phyloP scores from a whole-genome alignment of 345 rosid genomes.

The Euclidium syriacum region DNA sequence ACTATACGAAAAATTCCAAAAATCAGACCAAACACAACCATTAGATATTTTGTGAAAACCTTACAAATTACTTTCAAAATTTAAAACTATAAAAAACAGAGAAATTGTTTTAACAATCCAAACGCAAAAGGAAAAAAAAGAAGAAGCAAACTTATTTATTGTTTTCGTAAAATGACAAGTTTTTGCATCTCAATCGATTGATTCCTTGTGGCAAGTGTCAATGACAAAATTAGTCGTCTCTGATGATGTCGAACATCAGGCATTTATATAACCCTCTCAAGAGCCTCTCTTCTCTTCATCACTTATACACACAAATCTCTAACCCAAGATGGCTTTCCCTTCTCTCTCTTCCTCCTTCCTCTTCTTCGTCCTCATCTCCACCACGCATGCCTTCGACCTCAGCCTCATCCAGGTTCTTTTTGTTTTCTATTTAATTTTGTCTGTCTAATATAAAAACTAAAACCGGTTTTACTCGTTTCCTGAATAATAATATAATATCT shows the following conservation, averaged over 20 bases:
- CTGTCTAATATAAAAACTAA: neutral
- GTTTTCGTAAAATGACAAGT: neutral
- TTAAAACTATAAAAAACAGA: no score
- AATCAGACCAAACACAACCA: no score
- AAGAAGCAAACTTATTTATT: neutral
- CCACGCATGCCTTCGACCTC: slow-evolving; percentile 30
- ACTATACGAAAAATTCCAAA: no score
- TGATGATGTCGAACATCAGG: slow-evolving; percentile 9
- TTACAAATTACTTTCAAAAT: no score
- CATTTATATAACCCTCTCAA: slow-evolving; percentile 6
- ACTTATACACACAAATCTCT: neutral
- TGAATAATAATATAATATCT: neutral
- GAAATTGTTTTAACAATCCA: no score
- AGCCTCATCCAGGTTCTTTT: slow-evolving; percentile 29
- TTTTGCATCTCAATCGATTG: neutral
- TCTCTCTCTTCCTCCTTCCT: neutral
- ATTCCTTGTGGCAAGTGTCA: slow-evolving; percentile 18
- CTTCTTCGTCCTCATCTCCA: slow-evolving; percentile 4
- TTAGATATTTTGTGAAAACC: no score
- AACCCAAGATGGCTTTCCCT: neutral
- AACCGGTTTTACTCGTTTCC: neutral
- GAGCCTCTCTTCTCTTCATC: slow-evolving; percentile 1
- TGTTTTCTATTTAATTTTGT: neutral
- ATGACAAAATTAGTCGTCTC: neutral
- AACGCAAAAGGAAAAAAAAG: neutral